phyloP scores from a whole-genome alignment of 805 yeast species.

The Yamadazyma akitaensis region DNA sequence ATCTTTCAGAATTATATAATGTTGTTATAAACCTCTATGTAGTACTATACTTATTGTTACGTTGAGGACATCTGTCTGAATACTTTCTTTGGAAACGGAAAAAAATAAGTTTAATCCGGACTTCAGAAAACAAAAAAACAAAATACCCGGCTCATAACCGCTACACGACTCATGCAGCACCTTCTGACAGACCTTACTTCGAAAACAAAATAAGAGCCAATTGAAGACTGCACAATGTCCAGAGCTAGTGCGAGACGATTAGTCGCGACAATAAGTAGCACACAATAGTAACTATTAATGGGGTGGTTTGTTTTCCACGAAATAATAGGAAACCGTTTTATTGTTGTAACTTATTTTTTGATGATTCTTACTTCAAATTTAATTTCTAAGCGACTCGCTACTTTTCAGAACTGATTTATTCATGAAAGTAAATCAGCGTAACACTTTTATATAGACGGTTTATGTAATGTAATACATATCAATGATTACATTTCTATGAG shows the following conservation, averaged over 20 bases:
- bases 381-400: too few species aligned
- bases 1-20: not conserved
- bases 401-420: too few species aligned
- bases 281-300: constrained; percentile 5
- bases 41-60: too few species aligned
- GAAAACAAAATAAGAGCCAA: not conserved
- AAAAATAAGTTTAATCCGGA: not conserved
- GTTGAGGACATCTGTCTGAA: too few species aligned
- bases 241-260: constrained; percentile 3
- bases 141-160: not conserved
- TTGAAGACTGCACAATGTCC: not conserved
- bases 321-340: constrained; percentile 4
- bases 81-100: too few species aligned
- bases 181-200: not conserved
- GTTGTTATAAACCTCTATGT: not conserved
- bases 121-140: too few species aligned
- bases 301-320: constrained; percentile 1
- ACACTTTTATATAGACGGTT: too few species aligned
- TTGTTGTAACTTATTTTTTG: constrained; percentile 1
- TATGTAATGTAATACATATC: too few species aligned
- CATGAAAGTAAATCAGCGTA: too few species aligned
- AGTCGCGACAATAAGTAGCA: not conserved
- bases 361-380: too few species aligned
- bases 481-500: too few species aligned
- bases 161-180: not conserved